Base-by-base conservation (phyloP, 768 basidiomycete genomes). In the Suillus weaverae region DNA sequence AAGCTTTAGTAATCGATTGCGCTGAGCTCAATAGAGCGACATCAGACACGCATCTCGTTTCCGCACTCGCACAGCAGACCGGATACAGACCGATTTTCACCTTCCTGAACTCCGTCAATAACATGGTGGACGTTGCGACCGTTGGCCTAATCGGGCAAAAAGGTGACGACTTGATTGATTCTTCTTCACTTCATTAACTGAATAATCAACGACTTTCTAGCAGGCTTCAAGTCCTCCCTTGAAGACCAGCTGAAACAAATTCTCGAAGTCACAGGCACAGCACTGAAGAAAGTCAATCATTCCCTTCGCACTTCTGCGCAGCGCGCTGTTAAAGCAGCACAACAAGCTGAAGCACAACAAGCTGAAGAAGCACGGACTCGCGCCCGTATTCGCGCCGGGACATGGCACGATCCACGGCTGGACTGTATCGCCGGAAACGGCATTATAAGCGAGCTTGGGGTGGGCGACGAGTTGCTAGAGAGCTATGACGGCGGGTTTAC, bases 131-230 rank as follows among this genome's bases (percentile, higher is more conserved):
- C 73, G 83, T 99, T n/a, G 95, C 94, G 1, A 90, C 89, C 64
- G 85, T 95, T 50, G 96, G 96, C 2, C 72, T 99, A n/a, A 97
- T 97, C 69, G 97, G 97, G 3, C 94, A 97, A 72, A 98, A 98
- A 80, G 86, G 93, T 90, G 62, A 48, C 57, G 62, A 48, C 57
- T 63, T 32, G 8, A 61, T 6, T 10, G 32, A 18, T 13, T 53
- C 18, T 39, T 57, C 6, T 2, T 1, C 39, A 30, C 39, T 44
- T 55, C 22, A 64, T 60, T 62, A 14, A 39, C 30, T 41, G 10
- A 41, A 41, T 59, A 59, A 32, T 32, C 7, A 4, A 30, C 11
- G 16, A 51, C 16, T 62, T 33, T 43, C 9, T 65, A 95, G 96
- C 92, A 30, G 95, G 97, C 20, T 80, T 98, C 68, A 89, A 88